Percentiles rank a stretch among this genome's conserved stretches.
Conservation (phyloP, 805 yeast species). For the Saccharomycopsis babjevae region DNA sequence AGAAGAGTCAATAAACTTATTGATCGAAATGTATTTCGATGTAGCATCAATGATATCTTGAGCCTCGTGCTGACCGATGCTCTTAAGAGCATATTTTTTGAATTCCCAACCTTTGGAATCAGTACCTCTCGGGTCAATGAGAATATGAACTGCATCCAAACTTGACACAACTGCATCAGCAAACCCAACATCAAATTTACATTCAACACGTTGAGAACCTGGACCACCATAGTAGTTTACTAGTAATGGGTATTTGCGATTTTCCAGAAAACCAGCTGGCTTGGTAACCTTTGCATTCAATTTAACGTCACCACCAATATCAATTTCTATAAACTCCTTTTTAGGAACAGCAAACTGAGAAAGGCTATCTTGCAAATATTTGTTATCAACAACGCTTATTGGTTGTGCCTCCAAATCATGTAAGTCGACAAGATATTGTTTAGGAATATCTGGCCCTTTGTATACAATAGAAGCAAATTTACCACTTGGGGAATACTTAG, state of each 20-base stretch:
- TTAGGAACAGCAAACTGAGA: conserved; percentile 39
- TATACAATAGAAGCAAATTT: conserved; percentile 43
- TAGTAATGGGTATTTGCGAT: conserved; percentile 47
- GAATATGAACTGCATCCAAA: conserved; percentile 49
- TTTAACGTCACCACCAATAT: conserved; percentile 27
- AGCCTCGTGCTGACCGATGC: conserved; percentile 71
- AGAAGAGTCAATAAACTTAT: conserved; percentile 49
- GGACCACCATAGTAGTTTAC: conserved; percentile 77
- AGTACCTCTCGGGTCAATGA: conserved; percentile 75
- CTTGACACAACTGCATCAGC: conserved; percentile 50
- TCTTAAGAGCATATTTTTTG: conserved; percentile 43
- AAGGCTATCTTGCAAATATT: conserved; percentile 14
- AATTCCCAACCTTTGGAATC: conserved; percentile 69
- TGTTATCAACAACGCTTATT: conserved; percentile 2
- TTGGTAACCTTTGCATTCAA: conserved; percentile 50
- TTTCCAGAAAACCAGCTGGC: conserved; percentile 43
- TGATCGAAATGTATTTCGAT: conserved; percentile 36
- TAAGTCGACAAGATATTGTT: conserved; percentile 59
- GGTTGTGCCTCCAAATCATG: conserved; percentile 30
- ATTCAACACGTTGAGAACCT: conserved; percentile 51
- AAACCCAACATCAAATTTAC: conserved; percentile 40
- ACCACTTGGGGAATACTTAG: conserved; percentile 47
- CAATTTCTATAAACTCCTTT: conserved; percentile 29
- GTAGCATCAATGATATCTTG: conserved; percentile 50
- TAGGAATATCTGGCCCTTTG: conserved; percentile 71